A percentile compares a stretch with the other conserved stretches of the same genome.
phyloP scores from a whole-genome alignment of 1,284 basidiomycete species.

The Papiliotrema flavescens region DNA sequence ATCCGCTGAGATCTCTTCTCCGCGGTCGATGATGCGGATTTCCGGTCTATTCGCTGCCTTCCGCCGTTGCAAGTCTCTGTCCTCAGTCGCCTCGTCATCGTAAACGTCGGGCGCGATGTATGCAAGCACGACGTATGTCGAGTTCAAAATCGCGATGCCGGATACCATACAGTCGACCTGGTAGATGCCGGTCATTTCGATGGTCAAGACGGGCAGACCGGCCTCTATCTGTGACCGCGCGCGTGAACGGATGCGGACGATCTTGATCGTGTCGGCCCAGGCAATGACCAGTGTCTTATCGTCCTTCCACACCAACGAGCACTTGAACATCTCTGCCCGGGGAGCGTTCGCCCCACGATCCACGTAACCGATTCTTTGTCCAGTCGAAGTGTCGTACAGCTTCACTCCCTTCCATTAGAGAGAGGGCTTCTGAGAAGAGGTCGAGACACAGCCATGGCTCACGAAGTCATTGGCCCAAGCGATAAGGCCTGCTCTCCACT shows the following conservation, averaged over 20 bases:
- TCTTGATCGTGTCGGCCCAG: slow-evolving; percentile 93
- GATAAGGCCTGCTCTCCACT: slow-evolving; percentile 82
- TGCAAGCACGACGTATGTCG: slow-evolving; percentile 78
- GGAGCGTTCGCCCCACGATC: slow-evolving; percentile 77
- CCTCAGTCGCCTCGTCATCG: slow-evolving; percentile 64
- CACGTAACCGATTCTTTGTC: slow-evolving; percentile 80
- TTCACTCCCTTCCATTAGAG: slow-evolving; percentile 69
- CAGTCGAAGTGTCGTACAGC: slow-evolving; percentile 80
- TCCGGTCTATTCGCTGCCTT: slow-evolving; percentile 85
- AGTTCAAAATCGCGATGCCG: slow-evolving; percentile 72
- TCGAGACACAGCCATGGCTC: slow-evolving; percentile 38
- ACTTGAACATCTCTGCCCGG: slow-evolving; percentile 89
- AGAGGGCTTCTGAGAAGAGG: not conserved
- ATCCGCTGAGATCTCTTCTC: slow-evolving; percentile 86
- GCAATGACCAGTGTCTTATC: slow-evolving; percentile 83
- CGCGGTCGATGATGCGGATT: slow-evolving; percentile 84
- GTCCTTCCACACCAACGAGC: slow-evolving; percentile 86
- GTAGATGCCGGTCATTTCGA: slow-evolving; percentile 88
- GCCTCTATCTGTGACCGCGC: slow-evolving; percentile 47
- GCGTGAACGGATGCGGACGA: slow-evolving; percentile 67
- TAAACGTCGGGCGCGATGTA: slow-evolving; percentile 56
- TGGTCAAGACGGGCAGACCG: slow-evolving; percentile 43
- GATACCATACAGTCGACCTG: slow-evolving; percentile 94
- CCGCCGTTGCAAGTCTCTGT: slow-evolving; percentile 67
- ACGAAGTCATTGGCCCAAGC: slow-evolving; percentile 96